phyloP scores from a whole-genome alignment of 2,329 filamentous ascomycete species.

The Colletotrichum phormii region DNA sequence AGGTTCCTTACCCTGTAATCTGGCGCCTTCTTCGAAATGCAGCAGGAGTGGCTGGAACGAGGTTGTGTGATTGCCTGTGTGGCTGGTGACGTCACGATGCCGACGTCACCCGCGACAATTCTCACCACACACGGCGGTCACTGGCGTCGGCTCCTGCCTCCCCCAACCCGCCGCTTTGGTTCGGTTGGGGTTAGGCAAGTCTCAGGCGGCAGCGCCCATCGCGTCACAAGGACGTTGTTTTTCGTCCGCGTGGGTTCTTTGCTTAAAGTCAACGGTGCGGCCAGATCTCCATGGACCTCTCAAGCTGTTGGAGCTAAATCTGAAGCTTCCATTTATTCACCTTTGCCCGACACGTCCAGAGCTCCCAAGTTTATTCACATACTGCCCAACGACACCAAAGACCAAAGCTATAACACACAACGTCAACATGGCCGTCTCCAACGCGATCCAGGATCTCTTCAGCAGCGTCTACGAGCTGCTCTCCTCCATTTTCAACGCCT shows the following conservation, averaged over 20 bases:
- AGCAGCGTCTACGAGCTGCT: slow-evolving; percentile 56
- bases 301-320: not conserved
- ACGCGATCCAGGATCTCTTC: slow-evolving; percentile 51
- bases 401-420: not conserved
- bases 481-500: slow-evolving; percentile 49
- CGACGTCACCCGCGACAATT: slow-evolving; percentile 25
- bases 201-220: slow-evolving; percentile 4
- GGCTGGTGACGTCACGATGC: slow-evolving; percentile 38
- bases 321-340: not conserved
- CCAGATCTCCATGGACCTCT: not conserved
- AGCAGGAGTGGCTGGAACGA: slow-evolving; percentile 21
- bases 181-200: slow-evolving; percentile 12
- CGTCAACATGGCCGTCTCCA: slow-evolving; percentile 48
- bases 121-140: not conserved
- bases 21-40: no score
- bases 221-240: slow-evolving; percentile 27
- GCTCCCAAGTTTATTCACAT: not conserved
- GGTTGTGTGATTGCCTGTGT: slow-evolving; percentile 14
- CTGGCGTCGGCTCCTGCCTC: slow-evolving; percentile 12
- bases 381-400: not conserved
- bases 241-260: slow-evolving; percentile 6
- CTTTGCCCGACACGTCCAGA: not conserved
- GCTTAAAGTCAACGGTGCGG: slow-evolving; percentile 3
- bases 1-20: no score
- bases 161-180: not conserved